A percentile compares a stretch with the other conserved stretches of the same genome.
Evolutionary conservation across 2,329 filamentous ascomycete genomes (phyloP).

Genomic region (Aspergillus vadensis): DNA sequence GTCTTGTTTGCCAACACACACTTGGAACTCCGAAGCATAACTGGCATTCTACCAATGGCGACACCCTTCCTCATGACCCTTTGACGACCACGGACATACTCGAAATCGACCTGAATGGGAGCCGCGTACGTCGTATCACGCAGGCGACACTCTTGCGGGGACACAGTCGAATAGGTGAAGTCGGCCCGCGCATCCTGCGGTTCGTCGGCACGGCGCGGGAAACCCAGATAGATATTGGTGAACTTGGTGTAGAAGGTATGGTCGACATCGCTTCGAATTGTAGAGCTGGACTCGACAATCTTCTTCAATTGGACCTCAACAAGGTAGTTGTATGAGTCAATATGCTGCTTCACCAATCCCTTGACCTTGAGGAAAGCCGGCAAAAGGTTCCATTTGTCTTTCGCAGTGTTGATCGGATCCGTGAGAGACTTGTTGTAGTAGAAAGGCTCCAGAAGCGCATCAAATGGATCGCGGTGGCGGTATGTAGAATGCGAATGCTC

Average conservation of each 20-base stretch:
- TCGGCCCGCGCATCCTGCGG: constrained; percentile 56
- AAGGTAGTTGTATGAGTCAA: constrained; percentile 99
- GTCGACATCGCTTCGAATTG: constrained; percentile 88
- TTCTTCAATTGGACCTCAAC: constrained; percentile 96
- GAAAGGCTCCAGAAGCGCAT: constrained; percentile 68
- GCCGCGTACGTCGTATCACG: constrained; percentile 98
- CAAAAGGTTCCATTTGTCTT: constrained; percentile 93
- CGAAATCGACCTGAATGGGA: constrained; percentile 88
- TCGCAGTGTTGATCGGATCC: constrained; percentile 69
- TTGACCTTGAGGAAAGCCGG: constrained; percentile 99
- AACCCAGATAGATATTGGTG: constrained; percentile 83
- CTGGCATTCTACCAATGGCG: constrained; percentile 84
- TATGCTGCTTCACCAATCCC: constrained; percentile 93
- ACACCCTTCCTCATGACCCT: constrained; percentile 73
- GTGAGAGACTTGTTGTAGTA: constrained; percentile 69
- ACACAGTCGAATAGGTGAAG: constrained; percentile 59
- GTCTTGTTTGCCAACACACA: constrained; percentile 82
- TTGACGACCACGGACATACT: constrained; percentile 80
- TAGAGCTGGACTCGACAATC: constrained; percentile 88
- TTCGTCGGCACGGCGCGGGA: constrained; percentile 76
- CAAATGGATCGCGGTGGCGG: constrained; percentile 50
- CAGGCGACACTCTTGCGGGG: constrained; percentile 93
- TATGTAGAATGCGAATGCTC: constrained; percentile 26
- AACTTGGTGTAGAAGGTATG: constrained; percentile 92
- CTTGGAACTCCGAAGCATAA: constrained; percentile 96